A percentile compares a stretch with the other conserved stretches of the same genome.
These are phyloP conservation scores for Solanum hybrid DNA, from an alignment of 305 asterid species.

Conservation along the genomic window DNA sequence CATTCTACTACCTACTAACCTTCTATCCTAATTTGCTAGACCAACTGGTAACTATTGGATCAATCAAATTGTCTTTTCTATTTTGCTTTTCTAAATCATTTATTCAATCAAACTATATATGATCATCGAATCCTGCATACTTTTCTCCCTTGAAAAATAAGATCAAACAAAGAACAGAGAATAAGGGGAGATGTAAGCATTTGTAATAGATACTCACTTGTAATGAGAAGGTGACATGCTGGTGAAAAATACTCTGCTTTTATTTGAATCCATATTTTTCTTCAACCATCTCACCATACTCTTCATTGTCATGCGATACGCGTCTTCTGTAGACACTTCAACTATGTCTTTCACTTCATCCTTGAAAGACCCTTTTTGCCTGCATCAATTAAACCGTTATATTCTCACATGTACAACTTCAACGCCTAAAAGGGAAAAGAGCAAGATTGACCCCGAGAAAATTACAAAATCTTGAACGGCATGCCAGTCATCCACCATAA, in stretches of 20 bases:
- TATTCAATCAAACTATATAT: not conserved
- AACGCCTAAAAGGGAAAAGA: not conserved
- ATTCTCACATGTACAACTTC: not conserved
- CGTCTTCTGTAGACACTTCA: constrained; percentile 27
- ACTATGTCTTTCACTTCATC: constrained; percentile 26
- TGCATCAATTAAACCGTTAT: not conserved
- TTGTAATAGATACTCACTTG: constrained; percentile 17
- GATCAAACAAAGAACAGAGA: not conserved
- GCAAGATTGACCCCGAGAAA: not conserved
- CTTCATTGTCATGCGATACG: constrained; percentile 35
- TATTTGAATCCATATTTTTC: constrained; percentile 31
- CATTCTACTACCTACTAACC: not conserved
- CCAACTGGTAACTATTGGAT: not conserved
- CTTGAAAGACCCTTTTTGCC: constrained; percentile 31
- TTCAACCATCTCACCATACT: constrained; percentile 33
- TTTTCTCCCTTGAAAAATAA: not conserved
- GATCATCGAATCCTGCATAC: not conserved
- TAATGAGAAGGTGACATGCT: constrained; percentile 45
- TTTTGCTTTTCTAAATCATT: not conserved
- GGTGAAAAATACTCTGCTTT: constrained; percentile 27
- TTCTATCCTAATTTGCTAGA: not conserved
- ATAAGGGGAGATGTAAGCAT: not conserved
- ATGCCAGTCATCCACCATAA: constrained; percentile 26
- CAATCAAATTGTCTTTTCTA: not conserved
- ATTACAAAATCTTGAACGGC: constrained; percentile 17